Percentiles rank a stretch among this genome's conserved stretches.
These are phyloP conservation scores for Cercophora scortea DNA, from an alignment of 495 filamentous ascomycete species.

Conservation along the genomic window DNA sequence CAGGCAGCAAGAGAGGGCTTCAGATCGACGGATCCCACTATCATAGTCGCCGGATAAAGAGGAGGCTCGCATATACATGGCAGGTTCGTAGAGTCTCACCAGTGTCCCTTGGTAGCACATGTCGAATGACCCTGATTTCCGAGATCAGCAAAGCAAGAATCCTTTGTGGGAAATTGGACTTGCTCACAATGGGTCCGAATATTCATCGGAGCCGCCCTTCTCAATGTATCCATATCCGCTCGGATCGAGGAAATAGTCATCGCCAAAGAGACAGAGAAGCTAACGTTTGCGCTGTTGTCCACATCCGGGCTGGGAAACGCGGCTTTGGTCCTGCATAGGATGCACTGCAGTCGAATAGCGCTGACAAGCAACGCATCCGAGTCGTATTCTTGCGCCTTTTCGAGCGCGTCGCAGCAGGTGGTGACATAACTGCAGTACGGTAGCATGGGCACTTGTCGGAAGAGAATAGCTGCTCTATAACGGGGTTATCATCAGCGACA, in stretches of 20 bases:
- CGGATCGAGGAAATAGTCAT: constrained; percentile 12
- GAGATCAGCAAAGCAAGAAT: too few species aligned
- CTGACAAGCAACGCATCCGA: constrained; percentile 12
- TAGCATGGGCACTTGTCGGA: constrained; percentile 8
- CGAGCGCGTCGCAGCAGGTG: constrained; percentile 13
- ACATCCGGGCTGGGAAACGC: constrained; percentile 9
- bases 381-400: constrained; percentile 3
- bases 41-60: not conserved
- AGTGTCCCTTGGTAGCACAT: constrained; percentile 7
- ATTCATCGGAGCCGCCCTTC: not conserved
- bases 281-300: not conserved
- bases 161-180: too few species aligned
- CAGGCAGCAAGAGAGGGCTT: constrained; percentile 14
- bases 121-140: constrained; percentile 5
- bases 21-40: constrained; percentile 4
- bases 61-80: constrained; percentile 7
- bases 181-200: constrained; percentile 9
- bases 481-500: not conserved
- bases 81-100: constrained; percentile 17
- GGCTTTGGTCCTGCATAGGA: constrained; percentile 3
- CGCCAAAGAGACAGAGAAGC: constrained; percentile 5
- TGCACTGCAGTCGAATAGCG: constrained; percentile 13
- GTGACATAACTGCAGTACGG: constrained; percentile 9
- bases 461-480: constrained; percentile 9
- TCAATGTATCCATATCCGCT: constrained; percentile 9